Conservation (phyloP, 202 grass and related monocot genomes). For the Dendrocalamus latiflorus region DNA sequence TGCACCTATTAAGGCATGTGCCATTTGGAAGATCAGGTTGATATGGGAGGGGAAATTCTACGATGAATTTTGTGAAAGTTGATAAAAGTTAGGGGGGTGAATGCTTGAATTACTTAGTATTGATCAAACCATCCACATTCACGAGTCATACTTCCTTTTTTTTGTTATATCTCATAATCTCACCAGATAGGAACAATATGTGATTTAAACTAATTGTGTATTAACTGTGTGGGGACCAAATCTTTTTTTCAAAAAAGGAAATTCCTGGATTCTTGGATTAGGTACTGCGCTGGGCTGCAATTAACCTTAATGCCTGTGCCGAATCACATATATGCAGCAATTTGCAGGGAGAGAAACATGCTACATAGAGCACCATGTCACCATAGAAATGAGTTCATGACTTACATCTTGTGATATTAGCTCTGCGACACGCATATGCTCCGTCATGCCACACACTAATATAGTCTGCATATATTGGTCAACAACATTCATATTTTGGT, state of each 20-base stretch:
- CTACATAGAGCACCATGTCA: slow-evolving; percentile 13
- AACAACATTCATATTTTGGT: no score
- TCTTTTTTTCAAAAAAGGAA: no score
- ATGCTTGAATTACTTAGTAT: not conserved
- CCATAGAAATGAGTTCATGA: slow-evolving; percentile 5
- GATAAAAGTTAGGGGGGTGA: not conserved
- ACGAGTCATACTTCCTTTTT: not conserved
- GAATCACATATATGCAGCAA: not conserved
- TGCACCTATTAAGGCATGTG: not conserved
- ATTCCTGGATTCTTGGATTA: not conserved
- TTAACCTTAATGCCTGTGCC: not conserved
- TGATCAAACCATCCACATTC: not conserved
- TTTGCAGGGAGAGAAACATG: not conserved
- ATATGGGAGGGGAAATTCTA: not conserved
- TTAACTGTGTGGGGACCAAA: not conserved
- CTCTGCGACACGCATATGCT: slow-evolving; percentile 49
- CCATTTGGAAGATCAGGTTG: not conserved
- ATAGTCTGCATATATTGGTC: slow-evolving; percentile 51
- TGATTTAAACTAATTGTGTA: not conserved
- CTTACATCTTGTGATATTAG: slow-evolving; percentile 85
- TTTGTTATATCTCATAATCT: not conserved
- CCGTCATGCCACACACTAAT: slow-evolving; percentile 41
- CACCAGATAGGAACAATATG: not conserved
- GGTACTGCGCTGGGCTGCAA: not conserved
- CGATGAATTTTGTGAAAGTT: not conserved